Evolutionary conservation across 2,329 filamentous ascomycete genomes (phyloP).

Genomic region (Coniochaeta sp.): DNA sequence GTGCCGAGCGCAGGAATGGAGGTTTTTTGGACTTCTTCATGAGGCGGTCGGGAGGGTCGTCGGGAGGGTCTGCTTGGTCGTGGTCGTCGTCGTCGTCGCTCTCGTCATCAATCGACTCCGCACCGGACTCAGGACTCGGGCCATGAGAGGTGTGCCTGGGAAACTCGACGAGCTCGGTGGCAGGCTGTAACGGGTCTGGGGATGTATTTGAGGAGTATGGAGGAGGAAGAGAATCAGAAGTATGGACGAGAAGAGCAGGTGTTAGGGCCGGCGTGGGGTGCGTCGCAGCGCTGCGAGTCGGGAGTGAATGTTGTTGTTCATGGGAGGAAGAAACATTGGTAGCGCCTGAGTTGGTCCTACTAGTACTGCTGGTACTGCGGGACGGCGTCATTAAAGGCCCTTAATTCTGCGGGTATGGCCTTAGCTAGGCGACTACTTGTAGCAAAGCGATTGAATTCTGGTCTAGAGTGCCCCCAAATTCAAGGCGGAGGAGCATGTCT

Average conservation of each 20-base stretch:
- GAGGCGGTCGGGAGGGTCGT: not conserved
- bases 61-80: too few relatives aligned
- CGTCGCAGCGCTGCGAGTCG: constrained; percentile 13
- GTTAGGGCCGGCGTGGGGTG: constrained; percentile 10
- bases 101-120: constrained; percentile 11
- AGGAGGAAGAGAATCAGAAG: not conserved
- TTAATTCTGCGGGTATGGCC: not conserved
- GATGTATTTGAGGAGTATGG: not conserved
- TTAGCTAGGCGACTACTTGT: not conserved
- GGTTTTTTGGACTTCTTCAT: constrained; percentile 18
- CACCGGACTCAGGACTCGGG: constrained; percentile 11
- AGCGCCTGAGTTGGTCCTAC: constrained; percentile 4
- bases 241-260: constrained; percentile 1
- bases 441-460: not conserved
- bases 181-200: constrained; percentile 4
- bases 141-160: constrained; percentile 13
- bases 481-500: not conserved
- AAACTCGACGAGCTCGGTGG: constrained; percentile 4
- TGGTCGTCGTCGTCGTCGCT: constrained; percentile 8
- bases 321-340: constrained; percentile 4
- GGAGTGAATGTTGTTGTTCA: constrained; percentile 7
- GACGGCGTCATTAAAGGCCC: constrained; percentile 12
- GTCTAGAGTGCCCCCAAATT: not conserved
- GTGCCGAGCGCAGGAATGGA: constrained; percentile 22
- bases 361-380: too few relatives aligned